Evolutionary conservation across 2,329 filamentous ascomycete species (phyloP), one percentile per base, ranked within the genome.

Genomic region (Colletotrichum zoysiae): DNA sequence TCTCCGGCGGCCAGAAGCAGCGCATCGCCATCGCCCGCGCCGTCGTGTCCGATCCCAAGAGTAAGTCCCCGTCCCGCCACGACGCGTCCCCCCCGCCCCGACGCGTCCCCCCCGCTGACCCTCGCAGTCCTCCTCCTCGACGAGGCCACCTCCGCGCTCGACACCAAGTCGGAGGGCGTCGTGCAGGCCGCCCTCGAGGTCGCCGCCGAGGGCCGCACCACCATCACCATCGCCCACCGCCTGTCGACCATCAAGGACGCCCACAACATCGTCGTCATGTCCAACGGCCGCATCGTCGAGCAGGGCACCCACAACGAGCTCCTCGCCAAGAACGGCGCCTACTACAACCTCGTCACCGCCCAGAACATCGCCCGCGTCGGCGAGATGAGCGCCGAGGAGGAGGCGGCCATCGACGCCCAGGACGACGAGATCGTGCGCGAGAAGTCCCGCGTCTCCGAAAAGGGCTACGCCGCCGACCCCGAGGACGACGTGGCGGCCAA

Each of bases 1-100:
- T 99, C 11, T 97, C 94, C 67, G 96, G 96, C 80, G 96, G 96
- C 46, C 96, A 99, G 82, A 97, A 98, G 81, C 96, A 98, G 82
- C 93, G 96, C 76, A 97, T 98, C 78, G 95, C 95, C 16, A 98
- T 98, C 81, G 95, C 95, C 9, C 88, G 95, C 78, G 95, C 95
- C 50, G 89, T 98, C 68, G 94, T 98, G 40, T 95, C 93, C 23
- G 93, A 98, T 76, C 95, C 95, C 0, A 97, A 95, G 84, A 91
- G 84, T 86, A 76, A 79, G 84, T 78, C 20, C 55, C 20, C 55
- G 59, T 53, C 70, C 50, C 35, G 20, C 7, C 30, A 9, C 11
- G 0, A 3, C 8, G 5, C 76, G 64, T 74, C 76, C 30, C 14
- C 61, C 1, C 50, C 35, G 20, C 7, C 30, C 6, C 11, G 0